phyloP scores from a whole-genome alignment of 495 filamentous ascomycete species.

The Gamarada debralockiae region DNA sequence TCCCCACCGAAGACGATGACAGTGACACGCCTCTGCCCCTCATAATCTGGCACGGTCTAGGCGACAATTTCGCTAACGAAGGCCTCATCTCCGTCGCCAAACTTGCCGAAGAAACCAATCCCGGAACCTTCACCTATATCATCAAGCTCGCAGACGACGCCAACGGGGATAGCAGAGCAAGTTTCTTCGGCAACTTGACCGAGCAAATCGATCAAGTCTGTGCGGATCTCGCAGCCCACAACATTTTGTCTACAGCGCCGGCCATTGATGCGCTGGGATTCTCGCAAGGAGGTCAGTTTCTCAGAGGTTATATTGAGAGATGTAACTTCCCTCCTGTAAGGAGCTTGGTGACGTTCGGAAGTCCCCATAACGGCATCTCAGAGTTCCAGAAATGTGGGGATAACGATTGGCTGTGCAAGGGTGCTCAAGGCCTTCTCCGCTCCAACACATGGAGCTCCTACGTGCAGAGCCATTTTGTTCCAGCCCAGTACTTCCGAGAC shows the following conservation, averaged over 20 bases:
- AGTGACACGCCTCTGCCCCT: constrained; percentile 70
- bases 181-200: constrained; percentile 89
- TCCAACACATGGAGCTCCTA: constrained; percentile 70
- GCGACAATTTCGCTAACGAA: constrained; percentile 69
- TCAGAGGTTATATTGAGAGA: constrained; percentile 87
- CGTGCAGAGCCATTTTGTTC: constrained; percentile 76
- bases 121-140: constrained; percentile 79
- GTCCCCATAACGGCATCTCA: constrained; percentile 89
- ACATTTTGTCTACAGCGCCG: constrained; percentile 73
- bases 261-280: constrained; percentile 91
- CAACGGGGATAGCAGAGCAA: constrained; percentile 65
- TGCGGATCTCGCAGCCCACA: constrained; percentile 69
- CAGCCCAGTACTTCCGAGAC: constrained; percentile 93
- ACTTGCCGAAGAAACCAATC: constrained; percentile 68
- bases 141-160: constrained; percentile 69
- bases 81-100: constrained; percentile 64
- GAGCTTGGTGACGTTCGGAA: constrained; percentile 87
- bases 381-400: constrained; percentile 64
- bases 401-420: constrained; percentile 76
- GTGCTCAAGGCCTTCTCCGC: constrained; percentile 67
- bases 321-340: constrained; percentile 80
- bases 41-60: constrained; percentile 81
- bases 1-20: constrained; percentile 17
- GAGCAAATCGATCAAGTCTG: constrained; percentile 77
- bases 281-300: constrained; percentile 93